These are phyloP conservation scores for Trichothecium sympodiale DNA, from an alignment of 2,329 filamentous ascomycete genomes.

Conservation along the genomic window DNA sequence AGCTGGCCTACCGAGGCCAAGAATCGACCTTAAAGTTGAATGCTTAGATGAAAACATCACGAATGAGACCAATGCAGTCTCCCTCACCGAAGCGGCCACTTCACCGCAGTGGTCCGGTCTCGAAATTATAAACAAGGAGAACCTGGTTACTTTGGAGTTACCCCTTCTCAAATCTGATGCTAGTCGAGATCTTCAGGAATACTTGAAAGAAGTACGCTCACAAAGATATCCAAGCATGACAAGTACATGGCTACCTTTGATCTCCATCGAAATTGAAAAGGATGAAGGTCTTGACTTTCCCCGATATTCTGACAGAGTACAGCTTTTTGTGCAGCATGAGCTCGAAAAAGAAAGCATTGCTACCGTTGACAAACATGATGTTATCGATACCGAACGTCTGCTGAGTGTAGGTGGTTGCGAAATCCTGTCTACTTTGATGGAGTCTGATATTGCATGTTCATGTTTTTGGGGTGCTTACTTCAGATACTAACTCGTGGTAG, in stretches of 20 bases:
- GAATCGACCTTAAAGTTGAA: not conserved
- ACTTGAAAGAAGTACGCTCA: conserved; percentile 8
- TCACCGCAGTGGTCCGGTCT: too few species aligned
- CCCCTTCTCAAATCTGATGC: conserved; percentile 10
- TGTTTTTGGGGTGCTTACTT: too few species aligned
- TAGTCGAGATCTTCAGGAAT: conserved; percentile 11
- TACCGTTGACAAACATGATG: not conserved
- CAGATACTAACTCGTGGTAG: too few species aligned
- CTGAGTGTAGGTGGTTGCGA: too few species aligned
- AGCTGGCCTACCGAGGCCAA: not conserved
- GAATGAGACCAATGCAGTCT: too few species aligned
- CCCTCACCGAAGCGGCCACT: too few species aligned
- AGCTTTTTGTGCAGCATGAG: conserved; percentile 13
- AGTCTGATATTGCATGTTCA: too few species aligned
- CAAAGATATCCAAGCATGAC: conserved; percentile 11
- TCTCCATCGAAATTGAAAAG: conserved; percentile 8
- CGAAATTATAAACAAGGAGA: too few species aligned
- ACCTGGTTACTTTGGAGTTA: conserved; percentile 7
- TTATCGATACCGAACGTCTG: too few species aligned
- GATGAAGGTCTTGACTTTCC: conserved; percentile 19
- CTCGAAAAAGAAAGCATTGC: conserved; percentile 13
- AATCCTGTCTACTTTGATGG: too few species aligned
- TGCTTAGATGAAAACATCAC: too few species aligned
- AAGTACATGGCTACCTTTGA: conserved; percentile 19
- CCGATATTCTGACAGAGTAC: conserved; percentile 9